Percentiles rank a stretch among this genome's conserved stretches.
Conservation (phyloP, 1,139 yeast genomes). For the Lizanozyma gosingica region DNA sequence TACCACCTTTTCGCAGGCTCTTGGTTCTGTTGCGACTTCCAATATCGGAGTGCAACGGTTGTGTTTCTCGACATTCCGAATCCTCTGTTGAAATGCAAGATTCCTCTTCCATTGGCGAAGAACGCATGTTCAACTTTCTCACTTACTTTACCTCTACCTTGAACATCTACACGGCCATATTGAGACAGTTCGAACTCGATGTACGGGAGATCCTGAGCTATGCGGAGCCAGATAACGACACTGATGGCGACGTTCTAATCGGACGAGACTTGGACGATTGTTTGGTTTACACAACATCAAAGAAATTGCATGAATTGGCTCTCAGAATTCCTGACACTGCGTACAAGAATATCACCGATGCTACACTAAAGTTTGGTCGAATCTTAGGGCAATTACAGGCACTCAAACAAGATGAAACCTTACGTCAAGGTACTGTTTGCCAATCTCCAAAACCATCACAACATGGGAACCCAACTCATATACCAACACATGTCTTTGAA, state of each 20-base stretch:
- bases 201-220: neutral
- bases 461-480: neutral
- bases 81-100: too few relatives aligned
- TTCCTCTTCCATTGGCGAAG: too few relatives aligned
- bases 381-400: slow-evolving; percentile 5
- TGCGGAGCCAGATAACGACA: neutral
- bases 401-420: slow-evolving; percentile 4
- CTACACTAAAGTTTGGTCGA: slow-evolving; percentile 3
- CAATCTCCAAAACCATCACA: neutral
- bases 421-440: neutral
- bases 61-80: neutral
- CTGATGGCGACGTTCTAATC: neutral
- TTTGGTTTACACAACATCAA: slow-evolving; percentile 2
- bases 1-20: neutral
- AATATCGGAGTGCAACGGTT: neutral
- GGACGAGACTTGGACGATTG: slow-evolving; percentile 1
- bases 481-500: neutral
- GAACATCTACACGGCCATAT: neutral
- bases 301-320: slow-evolving; percentile 6
- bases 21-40: neutral
- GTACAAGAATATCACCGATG: slow-evolving; percentile 5
- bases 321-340: slow-evolving; percentile 6
- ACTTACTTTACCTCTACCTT: slow-evolving; percentile 5
- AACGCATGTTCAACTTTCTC: slow-evolving; percentile 2
- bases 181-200: slow-evolving; percentile 1